Base-by-base conservation (phyloP, 1,284 basidiomycete species). In the Apiotrichum laibachii region DNA sequence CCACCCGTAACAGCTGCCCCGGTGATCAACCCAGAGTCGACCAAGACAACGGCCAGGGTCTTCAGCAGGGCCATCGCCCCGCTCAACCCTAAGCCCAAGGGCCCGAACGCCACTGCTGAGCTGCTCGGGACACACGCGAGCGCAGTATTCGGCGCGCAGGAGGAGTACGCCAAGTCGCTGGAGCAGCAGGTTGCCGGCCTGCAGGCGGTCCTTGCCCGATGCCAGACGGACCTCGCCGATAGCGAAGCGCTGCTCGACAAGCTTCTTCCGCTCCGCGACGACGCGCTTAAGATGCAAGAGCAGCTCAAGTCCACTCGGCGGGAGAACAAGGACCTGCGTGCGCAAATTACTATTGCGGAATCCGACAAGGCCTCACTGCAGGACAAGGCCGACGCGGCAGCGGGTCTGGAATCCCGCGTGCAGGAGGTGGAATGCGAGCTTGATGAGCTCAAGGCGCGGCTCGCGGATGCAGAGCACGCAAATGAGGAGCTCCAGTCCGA, bases 401-500 rank as follows among this genome's bases (percentile, higher is more conserved):
- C 19, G n/a, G 26, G 8, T 19, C 12, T 50, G 19, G 48, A 37
- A 6, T 16, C 12, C 48, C 34, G 35, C 19, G 15, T 31, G n/a
- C 22, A 31, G 7, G 45, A 12, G 22, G 45, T 13, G 3, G 45
- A 26, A 15, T 9, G 2, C 35, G 49, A 50, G 49, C 3, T 8
- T 1, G 49, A 37, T 19, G 49, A 50, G 13, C 35, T 50, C 35
- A n/a, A 21, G 19, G 19, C 35, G 5, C 19, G 39, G 7, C n/a
- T 50, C 18, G 49, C 49, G 5, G 35, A 50, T 10, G 16, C 18
- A 12, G 8, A 39, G 34, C 49, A 43, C 40, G 26, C 26, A 1
- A 53, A 53, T 10, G 26, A 53, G 42, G 42, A 53, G 22, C 51
- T 53, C 31, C 21, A 53, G 42, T 5, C n/a, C n/a, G 51, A 53